phyloP scores from a whole-genome alignment of 352 stramenopile species.

The Globisporangium barbulae region DNA sequence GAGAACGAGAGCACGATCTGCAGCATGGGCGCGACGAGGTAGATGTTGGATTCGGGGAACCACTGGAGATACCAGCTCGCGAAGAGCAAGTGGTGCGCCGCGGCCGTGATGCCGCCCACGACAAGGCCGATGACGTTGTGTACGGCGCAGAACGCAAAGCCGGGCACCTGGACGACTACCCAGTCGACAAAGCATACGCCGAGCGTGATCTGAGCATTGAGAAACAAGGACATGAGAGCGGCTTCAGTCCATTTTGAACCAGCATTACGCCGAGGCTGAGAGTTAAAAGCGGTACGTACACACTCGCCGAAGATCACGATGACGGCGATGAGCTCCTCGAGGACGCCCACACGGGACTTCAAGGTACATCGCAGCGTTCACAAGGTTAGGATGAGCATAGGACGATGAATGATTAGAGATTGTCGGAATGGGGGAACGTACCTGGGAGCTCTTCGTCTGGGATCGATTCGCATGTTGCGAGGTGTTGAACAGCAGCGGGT shows the following conservation, averaged over 20 bases:
- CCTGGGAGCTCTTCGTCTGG: background rate
- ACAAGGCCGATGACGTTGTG: conserved; percentile 7
- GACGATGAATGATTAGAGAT: background rate
- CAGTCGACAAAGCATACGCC: conserved; percentile 5
- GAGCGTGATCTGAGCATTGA: background rate
- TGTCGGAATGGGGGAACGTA: background rate
- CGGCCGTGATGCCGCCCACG: background rate
- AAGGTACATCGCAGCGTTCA: background rate
- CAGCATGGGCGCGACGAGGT: conserved; percentile 9
- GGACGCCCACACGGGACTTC: background rate
- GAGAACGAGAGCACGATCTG: conserved; percentile 13
- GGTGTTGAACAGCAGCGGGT: background rate
- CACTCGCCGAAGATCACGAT: conserved; percentile 16
- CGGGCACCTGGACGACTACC: conserved; percentile 5
- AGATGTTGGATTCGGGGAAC: conserved; percentile 10
- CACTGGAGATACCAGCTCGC: conserved; percentile 10
- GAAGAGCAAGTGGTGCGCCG: conserved; percentile 11
- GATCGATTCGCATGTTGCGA: background rate
- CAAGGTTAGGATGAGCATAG: background rate
- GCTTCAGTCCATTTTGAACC: background rate
- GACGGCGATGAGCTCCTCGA: conserved; percentile 6
- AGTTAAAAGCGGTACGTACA: conserved; percentile 20
- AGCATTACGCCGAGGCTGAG: background rate
- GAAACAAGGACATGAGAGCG: background rate
- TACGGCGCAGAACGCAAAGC: background rate